phyloP scores from a whole-genome alignment of 768 basidiomycete species.

The Mrakia frigida region DNA sequence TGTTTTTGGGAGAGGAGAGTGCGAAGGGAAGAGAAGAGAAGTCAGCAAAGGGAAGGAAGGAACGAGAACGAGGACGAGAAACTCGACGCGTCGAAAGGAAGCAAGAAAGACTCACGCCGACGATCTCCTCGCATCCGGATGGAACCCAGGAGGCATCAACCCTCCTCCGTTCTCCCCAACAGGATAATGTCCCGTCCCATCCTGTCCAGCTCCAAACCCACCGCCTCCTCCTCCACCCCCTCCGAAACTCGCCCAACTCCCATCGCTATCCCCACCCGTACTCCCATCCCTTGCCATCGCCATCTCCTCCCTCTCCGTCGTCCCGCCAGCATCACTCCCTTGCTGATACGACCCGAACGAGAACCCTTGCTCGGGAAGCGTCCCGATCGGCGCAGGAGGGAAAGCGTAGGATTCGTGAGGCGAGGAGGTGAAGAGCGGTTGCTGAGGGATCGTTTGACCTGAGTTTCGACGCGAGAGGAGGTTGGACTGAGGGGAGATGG shows the following conservation, averaged over 20 bases:
- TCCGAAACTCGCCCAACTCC: neutral
- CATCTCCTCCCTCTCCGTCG: neutral
- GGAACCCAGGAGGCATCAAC: conserved; percentile 6
- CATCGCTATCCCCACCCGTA: neutral
- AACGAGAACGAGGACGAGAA: neutral
- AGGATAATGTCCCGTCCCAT: neutral
- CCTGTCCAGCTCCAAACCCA: neutral
- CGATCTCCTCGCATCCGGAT: conserved; percentile 12
- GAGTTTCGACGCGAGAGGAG: neutral
- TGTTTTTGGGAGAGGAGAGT: neutral
- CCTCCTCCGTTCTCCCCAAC: neutral
- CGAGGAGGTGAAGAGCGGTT: neutral
- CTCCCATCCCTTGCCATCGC: neutral
- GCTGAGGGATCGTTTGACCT: neutral
- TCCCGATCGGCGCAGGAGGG: conserved; percentile 4
- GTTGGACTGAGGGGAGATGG: neutral
- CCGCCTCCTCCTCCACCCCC: neutral
- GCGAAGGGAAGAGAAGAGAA: neutral
- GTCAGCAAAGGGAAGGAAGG: neutral
- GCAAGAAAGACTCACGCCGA: conserved; percentile 20
- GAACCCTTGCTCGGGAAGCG: conserved; percentile 18
- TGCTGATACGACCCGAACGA: conserved; percentile 22
- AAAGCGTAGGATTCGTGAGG: neutral
- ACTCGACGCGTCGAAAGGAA: neutral
- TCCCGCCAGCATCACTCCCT: neutral